Evolutionary conservation across 768 basidiomycete genomes (phyloP), one percentile per base, ranked within the genome.

Genomic region (Leccinum broughii): DNA sequence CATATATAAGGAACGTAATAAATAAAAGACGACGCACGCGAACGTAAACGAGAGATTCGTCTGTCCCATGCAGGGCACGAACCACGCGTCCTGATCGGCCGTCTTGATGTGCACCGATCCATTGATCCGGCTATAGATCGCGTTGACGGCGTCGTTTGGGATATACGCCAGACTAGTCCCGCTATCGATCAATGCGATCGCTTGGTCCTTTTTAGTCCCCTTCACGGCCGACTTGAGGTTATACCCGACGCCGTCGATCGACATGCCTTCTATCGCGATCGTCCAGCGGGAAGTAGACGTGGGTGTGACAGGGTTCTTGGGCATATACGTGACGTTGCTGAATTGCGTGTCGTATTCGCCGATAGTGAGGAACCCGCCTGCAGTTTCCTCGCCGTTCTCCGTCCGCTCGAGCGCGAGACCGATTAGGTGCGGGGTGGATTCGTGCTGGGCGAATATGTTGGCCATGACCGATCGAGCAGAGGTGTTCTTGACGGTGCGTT

Each of bases 381-480:
- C 69, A 1, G 75, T 78, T n/a, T 76, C 65, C 35, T 78, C 76
- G 15, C 77, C 65, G 52, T 81, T 76, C 1, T 72, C 69, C 2
- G 80, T 72, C 4, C 80, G 76, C 6, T 78, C 71, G 15, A 82
- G 73, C 15, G 80, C 74, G 32, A 83, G 62, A 6, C 76, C 77
- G 61, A 83, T 67, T n/a, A 80, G 74, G 32, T 75, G 77, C 5
- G 79, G 75, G 0, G 69, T 60, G 10, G 63, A 56, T 1, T 76
- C 66, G 54, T 76, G 66, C 59, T 77, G 75, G 0, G 63, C 64
- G 57, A 78, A 81, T 34, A 82, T 67, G 64, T 78, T 82, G 13
- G 69, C 65, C 51, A 82, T 70, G 28, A 79, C 70, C 0, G 81
- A 73, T 6, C 55, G 71, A 2, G 60, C 26, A 0, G 62, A 60